Evolutionary conservation across 805 yeast genomes (phyloP).

Genomic region (Priceomyces melissophilus): DNA sequence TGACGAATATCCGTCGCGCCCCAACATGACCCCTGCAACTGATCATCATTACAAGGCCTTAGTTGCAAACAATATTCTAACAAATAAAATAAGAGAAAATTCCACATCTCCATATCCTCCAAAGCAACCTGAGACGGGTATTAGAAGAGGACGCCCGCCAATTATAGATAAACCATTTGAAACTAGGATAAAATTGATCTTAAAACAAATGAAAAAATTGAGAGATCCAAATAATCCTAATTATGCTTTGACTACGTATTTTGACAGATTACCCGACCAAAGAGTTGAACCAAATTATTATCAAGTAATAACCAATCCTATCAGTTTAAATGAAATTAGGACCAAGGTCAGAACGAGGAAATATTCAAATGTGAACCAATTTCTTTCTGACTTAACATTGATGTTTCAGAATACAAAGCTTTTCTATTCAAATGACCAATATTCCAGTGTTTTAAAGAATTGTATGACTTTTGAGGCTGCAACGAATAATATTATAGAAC

Average conservation of each 20-base stretch:
- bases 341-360: slow-evolving; percentile 82
- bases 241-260: slow-evolving; percentile 53
- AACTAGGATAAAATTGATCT: slow-evolving; percentile 81
- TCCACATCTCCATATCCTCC: slow-evolving; percentile 9
- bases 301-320: slow-evolving; percentile 52
- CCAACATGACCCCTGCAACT: slow-evolving; percentile 4
- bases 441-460: slow-evolving; percentile 56
- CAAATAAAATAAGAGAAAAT: slow-evolving; percentile 11
- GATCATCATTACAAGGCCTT: slow-evolving; percentile 11
- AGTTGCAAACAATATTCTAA: slow-evolving; percentile 9
- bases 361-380: slow-evolving; percentile 71
- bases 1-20: slow-evolving; percentile 12
- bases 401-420: slow-evolving; percentile 72
- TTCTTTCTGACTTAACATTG: slow-evolving; percentile 69
- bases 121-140: slow-evolving; percentile 37
- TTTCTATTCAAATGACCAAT: slow-evolving; percentile 51
- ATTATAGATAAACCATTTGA: slow-evolving; percentile 89
- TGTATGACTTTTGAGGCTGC: slow-evolving; percentile 61
- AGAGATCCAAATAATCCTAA: slow-evolving; percentile 47
- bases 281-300: slow-evolving; percentile 55
- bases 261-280: slow-evolving; percentile 80
- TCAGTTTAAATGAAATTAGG: slow-evolving; percentile 69
- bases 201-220: slow-evolving; percentile 77
- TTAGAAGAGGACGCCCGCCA: slow-evolving; percentile 86
- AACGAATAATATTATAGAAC: slow-evolving; percentile 54